Percentiles rank a stretch among this genome's conserved stretches.
These are phyloP conservation scores for Colletotrichum lini DNA, from an alignment of 2,329 filamentous ascomycete genomes.

Conservation along the genomic window DNA sequence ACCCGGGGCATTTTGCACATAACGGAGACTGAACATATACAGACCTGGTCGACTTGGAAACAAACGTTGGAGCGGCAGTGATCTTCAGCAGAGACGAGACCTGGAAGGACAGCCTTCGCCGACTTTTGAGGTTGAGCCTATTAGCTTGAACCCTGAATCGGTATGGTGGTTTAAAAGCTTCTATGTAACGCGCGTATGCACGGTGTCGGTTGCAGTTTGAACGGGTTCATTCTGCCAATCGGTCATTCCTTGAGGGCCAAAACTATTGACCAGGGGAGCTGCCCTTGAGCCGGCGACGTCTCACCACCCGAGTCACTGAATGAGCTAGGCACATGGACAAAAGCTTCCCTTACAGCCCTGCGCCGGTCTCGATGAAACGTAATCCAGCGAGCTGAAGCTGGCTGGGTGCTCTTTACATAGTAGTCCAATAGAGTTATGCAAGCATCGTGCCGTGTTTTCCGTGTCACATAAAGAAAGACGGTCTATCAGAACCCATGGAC, in stretches of 20 bases:
- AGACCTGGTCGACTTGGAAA: slow-evolving; percentile 22
- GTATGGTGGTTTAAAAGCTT: background rate
- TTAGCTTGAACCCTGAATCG: background rate
- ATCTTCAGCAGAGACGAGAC: background rate
- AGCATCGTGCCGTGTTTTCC: background rate
- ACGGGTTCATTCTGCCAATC: background rate
- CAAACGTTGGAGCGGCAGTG: background rate
- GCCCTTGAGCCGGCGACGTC: background rate
- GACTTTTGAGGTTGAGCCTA: background rate
- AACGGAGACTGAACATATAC: slow-evolving; percentile 24
- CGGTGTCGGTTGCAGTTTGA: background rate
- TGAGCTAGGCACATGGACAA: background rate
- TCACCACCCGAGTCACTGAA: background rate
- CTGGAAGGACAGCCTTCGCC: background rate
- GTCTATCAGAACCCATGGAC: background rate
- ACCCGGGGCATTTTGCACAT: too few relatives aligned
- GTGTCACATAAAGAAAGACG: too few relatives aligned
- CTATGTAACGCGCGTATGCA: background rate
- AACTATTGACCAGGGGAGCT: too few relatives aligned
- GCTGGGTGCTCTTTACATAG: background rate
- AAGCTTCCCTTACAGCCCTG: background rate
- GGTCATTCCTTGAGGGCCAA: too few relatives aligned
- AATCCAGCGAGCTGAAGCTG: background rate
- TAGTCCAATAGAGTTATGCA: background rate
- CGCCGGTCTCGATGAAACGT: slow-evolving; percentile 3